Percentiles rank a stretch among this genome's conserved stretches.
These are phyloP conservation scores for Nitzschia palea DNA, from an alignment of 108 stramenopile genomes.

Conservation along the genomic window DNA sequence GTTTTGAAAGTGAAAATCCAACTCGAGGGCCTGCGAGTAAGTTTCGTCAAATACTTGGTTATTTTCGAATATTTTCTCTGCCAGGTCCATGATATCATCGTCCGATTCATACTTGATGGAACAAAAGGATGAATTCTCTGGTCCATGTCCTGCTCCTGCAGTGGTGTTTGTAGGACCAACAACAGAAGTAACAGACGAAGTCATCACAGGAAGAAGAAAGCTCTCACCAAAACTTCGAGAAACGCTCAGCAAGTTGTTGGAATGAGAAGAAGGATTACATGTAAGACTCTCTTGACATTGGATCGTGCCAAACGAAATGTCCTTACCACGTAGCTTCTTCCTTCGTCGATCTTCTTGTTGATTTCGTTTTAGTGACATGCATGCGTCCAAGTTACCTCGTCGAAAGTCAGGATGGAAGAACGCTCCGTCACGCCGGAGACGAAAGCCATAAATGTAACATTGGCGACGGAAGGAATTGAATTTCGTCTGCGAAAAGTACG, in stretches of 20 bases:
- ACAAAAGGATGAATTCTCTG: no score
- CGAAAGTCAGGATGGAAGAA: slow-evolving; percentile 16
- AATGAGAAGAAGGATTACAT: no score
- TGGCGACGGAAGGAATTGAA: slow-evolving; percentile 71
- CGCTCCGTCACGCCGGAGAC: slow-evolving; percentile 13
- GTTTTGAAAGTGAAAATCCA: slow-evolving; percentile 1
- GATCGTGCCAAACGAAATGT: neutral
- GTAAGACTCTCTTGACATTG: neutral
- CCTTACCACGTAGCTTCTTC: neutral
- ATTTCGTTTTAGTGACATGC: slow-evolving; percentile 8
- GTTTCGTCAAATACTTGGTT: neutral
- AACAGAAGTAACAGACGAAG: no score
- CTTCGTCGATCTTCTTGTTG: slow-evolving; percentile 18
- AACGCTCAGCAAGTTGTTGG: no score
- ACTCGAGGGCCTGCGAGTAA: neutral
- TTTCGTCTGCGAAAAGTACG: slow-evolving; percentile 53
- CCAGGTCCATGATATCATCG: neutral
- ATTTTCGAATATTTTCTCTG: slow-evolving; percentile 9
- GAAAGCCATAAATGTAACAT: slow-evolving; percentile 13
- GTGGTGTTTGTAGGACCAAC: no score
- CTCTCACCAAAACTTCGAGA: no score
- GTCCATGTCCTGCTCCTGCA: no score
- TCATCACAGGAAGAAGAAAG: no score
- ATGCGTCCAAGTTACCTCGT: slow-evolving; percentile 6
- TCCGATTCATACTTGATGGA: neutral